Percentiles rank a stretch among this genome's conserved stretches.
These are phyloP conservation scores for Rhododendron ferrugineum DNA, from an alignment of 148 eudicot species.

Conservation along the genomic window DNA sequence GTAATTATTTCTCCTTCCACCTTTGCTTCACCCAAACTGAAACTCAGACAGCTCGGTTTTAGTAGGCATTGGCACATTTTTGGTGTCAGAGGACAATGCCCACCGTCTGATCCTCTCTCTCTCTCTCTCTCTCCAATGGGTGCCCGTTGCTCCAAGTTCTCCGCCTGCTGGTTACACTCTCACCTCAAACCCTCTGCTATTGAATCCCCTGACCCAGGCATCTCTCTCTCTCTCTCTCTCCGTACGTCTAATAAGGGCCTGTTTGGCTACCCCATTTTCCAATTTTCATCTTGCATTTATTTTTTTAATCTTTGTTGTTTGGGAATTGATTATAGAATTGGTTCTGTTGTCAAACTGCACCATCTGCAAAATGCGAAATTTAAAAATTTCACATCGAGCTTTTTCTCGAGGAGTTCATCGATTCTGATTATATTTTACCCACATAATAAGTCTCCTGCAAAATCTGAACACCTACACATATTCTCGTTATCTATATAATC, in stretches of 20 bases:
- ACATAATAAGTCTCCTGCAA: too few species aligned
- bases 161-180: constrained; percentile 59
- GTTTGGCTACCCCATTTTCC: not conserved
- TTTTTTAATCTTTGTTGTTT: not conserved
- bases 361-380: too few species aligned
- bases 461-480: too few species aligned
- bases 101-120: not conserved
- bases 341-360: not conserved
- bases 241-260: not conserved
- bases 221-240: not conserved
- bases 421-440: too few species aligned
- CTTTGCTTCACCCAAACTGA: not conserved
- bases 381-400: too few species aligned
- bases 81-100: not conserved
- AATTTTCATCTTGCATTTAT: not conserved
- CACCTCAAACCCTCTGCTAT: constrained; percentile 48
- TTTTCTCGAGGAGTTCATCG: not conserved
- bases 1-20: constrained; percentile 14
- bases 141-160: constrained; percentile 50
- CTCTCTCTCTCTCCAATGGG: constrained; percentile 32
- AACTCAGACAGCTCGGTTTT: not conserved
- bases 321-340: not conserved
- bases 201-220: constrained; percentile 41
- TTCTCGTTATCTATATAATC: too few species aligned
- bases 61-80: not conserved